These are phyloP conservation scores for Amaranthus hypochondriacus DNA, from an alignment of 148 eudicot species.

Conservation along the genomic window DNA sequence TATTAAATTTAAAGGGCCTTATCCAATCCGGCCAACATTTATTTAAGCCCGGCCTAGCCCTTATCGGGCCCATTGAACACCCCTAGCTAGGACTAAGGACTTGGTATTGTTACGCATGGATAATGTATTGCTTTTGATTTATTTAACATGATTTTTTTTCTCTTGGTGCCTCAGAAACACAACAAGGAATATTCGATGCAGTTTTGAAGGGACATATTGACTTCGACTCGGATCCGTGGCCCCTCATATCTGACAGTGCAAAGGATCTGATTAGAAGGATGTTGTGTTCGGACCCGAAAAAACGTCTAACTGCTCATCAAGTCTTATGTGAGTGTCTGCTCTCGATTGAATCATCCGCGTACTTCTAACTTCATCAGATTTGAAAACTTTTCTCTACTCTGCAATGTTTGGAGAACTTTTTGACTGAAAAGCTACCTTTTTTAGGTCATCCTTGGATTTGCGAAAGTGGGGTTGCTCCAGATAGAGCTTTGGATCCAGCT, in stretches of 20 bases:
- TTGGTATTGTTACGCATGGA: no score
- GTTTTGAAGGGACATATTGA: conserved; percentile 86
- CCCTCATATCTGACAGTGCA: conserved; percentile 79
- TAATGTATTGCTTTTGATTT: no score
- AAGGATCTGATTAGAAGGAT: conserved; percentile 91
- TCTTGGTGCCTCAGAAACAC: conserved; percentile 60
- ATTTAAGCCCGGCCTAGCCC: no score
- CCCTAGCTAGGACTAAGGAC: no score
- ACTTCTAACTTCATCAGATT: background rate
- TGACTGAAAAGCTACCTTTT: conserved; percentile 4
- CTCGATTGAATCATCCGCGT: background rate
- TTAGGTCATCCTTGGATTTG: conserved; percentile 99
- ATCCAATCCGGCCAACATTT: no score
- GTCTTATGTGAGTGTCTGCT: conserved; percentile 65
- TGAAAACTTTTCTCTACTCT: background rate
- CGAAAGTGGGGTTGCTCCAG: conserved; percentile 97
- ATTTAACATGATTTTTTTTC: background rate
- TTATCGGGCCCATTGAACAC: no score
- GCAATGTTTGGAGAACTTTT: conserved; percentile 2
- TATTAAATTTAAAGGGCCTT: no score
- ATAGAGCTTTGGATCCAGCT: conserved; percentile 89
- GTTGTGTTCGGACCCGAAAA: conserved; percentile 65
- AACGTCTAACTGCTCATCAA: conserved; percentile 88
- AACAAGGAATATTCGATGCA: conserved; percentile 97
- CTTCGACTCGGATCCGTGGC: conserved; percentile 98